Conservation (phyloP, 208 protist genomes). For the Trypanosoma theileri region DNA sequence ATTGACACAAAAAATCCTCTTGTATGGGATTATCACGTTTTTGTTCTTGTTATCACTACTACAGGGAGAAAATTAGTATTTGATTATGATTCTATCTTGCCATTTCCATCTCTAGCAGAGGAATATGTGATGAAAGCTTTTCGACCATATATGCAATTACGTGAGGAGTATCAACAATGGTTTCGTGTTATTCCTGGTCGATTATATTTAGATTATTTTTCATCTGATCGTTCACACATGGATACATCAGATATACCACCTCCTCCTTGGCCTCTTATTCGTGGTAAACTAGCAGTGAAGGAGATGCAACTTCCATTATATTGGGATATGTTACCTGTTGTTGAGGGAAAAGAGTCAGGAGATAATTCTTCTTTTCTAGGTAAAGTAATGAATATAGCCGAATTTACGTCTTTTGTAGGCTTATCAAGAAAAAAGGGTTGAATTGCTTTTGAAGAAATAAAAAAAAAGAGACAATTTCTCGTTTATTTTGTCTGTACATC, state of each 20-base stretch:
- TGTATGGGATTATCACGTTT: slow-evolving; percentile 33
- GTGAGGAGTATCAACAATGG: slow-evolving; percentile 4
- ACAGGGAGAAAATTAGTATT: slow-evolving; percentile 5
- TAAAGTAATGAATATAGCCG: slow-evolving; percentile 2
- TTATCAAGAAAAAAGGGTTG: neutral
- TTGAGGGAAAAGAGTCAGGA: neutral
- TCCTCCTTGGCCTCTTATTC: slow-evolving; percentile 27
- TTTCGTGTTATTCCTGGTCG: slow-evolving; percentile 26
- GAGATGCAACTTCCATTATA: slow-evolving; percentile 20
- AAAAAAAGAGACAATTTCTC: neutral
- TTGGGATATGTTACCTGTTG: slow-evolving; percentile 7
- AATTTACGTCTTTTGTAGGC: neutral
- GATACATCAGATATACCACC: neutral
- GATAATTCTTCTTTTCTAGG: neutral
- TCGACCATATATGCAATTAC: slow-evolving; percentile 9
- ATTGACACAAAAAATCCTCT: neutral
- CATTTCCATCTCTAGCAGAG: slow-evolving; percentile 14
- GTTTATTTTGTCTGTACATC: neutral
- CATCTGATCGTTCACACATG: slow-evolving; percentile 33
- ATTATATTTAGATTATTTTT: slow-evolving; percentile 22
- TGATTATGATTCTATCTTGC: slow-evolving; percentile 25
- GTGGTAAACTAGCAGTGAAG: neutral
- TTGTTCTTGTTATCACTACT: slow-evolving; percentile 10
- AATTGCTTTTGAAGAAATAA: neutral
- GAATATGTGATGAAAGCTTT: slow-evolving; percentile 23